phyloP scores from a whole-genome alignment of 495 filamentous ascomycete genomes.

The Lasiosphaeria ovina region DNA sequence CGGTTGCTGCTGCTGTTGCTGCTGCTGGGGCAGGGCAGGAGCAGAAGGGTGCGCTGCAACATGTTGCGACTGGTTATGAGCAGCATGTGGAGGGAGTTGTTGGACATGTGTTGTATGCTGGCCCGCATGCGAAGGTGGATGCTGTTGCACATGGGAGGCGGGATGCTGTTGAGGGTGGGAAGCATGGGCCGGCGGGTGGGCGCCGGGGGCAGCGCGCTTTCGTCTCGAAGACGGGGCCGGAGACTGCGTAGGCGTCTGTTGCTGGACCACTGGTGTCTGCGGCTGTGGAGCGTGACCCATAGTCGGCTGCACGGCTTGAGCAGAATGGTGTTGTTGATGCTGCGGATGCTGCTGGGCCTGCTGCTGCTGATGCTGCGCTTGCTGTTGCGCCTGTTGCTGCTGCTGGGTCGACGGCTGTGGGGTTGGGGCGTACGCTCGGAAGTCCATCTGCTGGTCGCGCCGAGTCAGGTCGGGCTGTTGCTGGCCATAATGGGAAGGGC shows the following conservation, averaged over 20 bases:
- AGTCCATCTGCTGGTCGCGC: slow-evolving; percentile 40
- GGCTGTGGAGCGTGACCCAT: slow-evolving; percentile 38
- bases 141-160: slow-evolving; percentile 19
- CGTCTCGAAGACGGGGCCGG: slow-evolving; percentile 23
- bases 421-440: slow-evolving; percentile 27
- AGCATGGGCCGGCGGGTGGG: slow-evolving; percentile 22
- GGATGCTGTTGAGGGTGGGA: slow-evolving; percentile 28
- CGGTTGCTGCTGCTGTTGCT: slow-evolving; percentile 21
- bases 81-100: slow-evolving; percentile 25
- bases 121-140: slow-evolving; percentile 20
- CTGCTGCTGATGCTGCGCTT: slow-evolving; percentile 30
- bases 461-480: slow-evolving; percentile 44
- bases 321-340: slow-evolving; percentile 22
- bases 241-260: slow-evolving; percentile 42
- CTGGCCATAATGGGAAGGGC: slow-evolving; percentile 27
- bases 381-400: slow-evolving; percentile 36
- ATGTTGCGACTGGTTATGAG: slow-evolving; percentile 24
- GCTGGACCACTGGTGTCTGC: slow-evolving; percentile 35
- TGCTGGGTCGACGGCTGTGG: slow-evolving; percentile 36
- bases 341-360: slow-evolving; percentile 39
- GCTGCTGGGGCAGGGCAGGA: slow-evolving; percentile 18
- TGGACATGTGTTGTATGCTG: slow-evolving; percentile 11
- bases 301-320: slow-evolving; percentile 23
- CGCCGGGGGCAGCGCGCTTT: slow-evolving; percentile 32
- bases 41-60: slow-evolving; percentile 21